A percentile compares a stretch with the other conserved stretches of the same genome.
These are phyloP conservation scores for Microsporum audouinii DNA, from an alignment of 2,329 filamentous ascomycete species.

Conservation along the genomic window DNA sequence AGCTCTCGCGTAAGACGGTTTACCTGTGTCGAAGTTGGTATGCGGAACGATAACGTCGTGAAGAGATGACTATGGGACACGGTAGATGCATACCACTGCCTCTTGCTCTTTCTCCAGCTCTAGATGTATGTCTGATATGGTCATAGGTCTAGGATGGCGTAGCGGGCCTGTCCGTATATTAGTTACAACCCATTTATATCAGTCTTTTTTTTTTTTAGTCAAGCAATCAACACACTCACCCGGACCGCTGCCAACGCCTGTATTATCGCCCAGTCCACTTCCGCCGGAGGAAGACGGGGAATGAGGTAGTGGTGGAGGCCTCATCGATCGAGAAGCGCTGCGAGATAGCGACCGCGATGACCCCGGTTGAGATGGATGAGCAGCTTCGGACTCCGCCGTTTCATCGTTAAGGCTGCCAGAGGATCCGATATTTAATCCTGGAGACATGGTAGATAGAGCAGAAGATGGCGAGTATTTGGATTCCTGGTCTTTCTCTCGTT, in stretches of 20 bases:
- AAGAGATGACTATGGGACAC: background rate
- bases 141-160: conserved; percentile 76
- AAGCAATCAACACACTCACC: conserved; percentile 20
- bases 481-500: background rate
- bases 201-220: background rate
- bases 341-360: conserved; percentile 33
- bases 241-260: conserved; percentile 29
- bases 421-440: background rate
- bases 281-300: conserved; percentile 21
- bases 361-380: background rate
- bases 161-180: conserved; percentile 49
- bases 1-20: conserved; percentile 89
- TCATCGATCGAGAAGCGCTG: conserved; percentile 40
- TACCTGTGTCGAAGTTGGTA: conserved; percentile 45
- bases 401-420: background rate
- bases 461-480: background rate
- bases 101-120: conserved; percentile 94
- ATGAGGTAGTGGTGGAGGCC: conserved; percentile 27
- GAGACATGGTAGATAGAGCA: background rate
- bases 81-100: conserved; percentile 52
- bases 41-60: background rate
- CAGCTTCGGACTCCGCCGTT: background rate
- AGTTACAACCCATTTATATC: background rate
- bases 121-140: conserved; percentile 75
- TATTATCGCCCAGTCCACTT: conserved; percentile 24